phyloP scores from a whole-genome alignment of 257 asterid genomes.

The Solanum bulbocastanum region DNA sequence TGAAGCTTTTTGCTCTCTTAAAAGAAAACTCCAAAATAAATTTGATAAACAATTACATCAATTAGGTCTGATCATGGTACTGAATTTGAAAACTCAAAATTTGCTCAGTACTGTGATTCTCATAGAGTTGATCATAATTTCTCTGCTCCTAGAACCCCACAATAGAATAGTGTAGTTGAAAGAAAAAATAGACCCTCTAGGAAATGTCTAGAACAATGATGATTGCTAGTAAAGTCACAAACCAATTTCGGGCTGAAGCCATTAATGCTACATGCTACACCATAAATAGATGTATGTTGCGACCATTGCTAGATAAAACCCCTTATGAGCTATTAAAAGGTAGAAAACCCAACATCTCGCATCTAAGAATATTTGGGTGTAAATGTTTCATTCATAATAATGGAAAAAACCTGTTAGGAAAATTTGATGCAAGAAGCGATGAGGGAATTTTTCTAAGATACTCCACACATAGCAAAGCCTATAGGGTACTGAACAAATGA shows the following conservation, averaged over 20 bases:
- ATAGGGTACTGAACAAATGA: not conserved
- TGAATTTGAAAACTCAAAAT: not conserved
- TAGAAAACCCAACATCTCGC: not conserved
- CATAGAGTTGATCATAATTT: not conserved
- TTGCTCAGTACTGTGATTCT: not conserved
- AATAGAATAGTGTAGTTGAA: not conserved
- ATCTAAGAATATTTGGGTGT: not conserved
- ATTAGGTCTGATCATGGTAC: not conserved
- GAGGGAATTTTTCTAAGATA: not conserved
- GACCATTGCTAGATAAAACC: not conserved
- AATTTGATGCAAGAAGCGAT: not conserved
- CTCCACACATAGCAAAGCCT: not conserved
- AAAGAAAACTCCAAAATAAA: too few species aligned
- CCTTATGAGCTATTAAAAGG: not conserved
- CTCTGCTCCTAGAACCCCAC: not conserved
- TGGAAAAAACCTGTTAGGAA: not conserved
- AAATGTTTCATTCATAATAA: not conserved
- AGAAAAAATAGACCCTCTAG: not conserved
- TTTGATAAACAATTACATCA: too few species aligned
- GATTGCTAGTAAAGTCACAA: not conserved
- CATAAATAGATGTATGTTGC: not conserved
- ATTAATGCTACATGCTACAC: not conserved
- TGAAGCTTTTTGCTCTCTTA: not conserved
- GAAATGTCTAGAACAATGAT: not conserved
- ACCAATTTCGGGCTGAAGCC: not conserved